Evolutionary conservation across 768 basidiomycete genomes (phyloP).

Genomic region (Auricularia auricula-judae): DNA sequence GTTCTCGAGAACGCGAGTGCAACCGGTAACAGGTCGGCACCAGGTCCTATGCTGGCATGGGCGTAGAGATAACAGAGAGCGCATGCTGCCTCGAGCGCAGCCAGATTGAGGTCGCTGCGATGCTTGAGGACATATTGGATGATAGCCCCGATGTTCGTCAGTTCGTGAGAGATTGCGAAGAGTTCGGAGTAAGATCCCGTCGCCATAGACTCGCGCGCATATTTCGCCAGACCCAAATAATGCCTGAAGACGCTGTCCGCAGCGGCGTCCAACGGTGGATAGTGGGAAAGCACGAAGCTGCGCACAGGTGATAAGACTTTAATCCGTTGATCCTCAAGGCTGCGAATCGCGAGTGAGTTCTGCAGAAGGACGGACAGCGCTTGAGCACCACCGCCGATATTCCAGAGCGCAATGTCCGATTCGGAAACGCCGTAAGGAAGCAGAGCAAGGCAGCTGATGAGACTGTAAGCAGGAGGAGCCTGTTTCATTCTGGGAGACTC

Average conservation of each 20-base stretch:
- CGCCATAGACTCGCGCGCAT: not conserved
- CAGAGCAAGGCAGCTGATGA: not conserved
- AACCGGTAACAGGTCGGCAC: too few species aligned
- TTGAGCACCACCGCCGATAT: not conserved
- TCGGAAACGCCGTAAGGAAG: slow-evolving; percentile 6
- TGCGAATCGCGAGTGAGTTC: not conserved
- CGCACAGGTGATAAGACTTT: not conserved
- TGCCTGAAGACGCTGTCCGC: not conserved
- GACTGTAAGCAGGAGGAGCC: not conserved
- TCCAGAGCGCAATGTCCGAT: slow-evolving; percentile 7
- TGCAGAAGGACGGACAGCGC: not conserved
- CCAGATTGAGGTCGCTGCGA: too few species aligned
- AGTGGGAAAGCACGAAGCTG: not conserved
- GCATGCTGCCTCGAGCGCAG: too few species aligned
- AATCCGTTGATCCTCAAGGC: not conserved
- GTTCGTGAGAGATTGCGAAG: not conserved
- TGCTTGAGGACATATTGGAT: not conserved
- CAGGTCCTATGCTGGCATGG: too few species aligned
- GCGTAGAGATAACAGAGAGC: too few species aligned
- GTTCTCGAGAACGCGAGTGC: too few species aligned
- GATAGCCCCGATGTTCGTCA: not conserved
- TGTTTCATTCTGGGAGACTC: not conserved
- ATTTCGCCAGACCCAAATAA: not conserved
- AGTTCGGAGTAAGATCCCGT: not conserved
- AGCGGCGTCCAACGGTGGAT: not conserved